phyloP scores from a whole-genome alignment of 164 flowering plant genomes.

The Magnolia changhungtana region DNA sequence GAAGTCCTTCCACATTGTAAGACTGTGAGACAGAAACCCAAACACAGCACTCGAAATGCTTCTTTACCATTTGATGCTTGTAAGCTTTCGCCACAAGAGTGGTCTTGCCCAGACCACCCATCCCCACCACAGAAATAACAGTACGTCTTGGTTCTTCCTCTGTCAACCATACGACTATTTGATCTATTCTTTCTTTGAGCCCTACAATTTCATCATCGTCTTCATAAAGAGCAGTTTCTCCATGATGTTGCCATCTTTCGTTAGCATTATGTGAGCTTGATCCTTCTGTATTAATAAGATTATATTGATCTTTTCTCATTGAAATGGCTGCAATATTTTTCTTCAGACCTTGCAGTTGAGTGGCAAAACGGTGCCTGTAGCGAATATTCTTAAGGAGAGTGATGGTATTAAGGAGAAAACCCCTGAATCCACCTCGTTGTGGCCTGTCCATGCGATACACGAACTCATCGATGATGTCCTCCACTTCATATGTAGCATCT shows the following conservation, averaged over 20 bases:
- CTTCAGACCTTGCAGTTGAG: not conserved
- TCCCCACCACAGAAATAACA: conserved; percentile 45
- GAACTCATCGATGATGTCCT: conserved; percentile 10
- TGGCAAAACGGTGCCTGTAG: not conserved
- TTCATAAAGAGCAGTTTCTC: conserved; percentile 10
- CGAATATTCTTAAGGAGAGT: not conserved
- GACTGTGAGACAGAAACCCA: conserved; percentile 35
- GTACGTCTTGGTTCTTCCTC: conserved; percentile 27
- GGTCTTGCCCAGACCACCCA: conserved; percentile 61
- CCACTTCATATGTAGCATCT: not conserved
- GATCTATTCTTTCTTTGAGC: conserved; percentile 23
- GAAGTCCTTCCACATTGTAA: not conserved
- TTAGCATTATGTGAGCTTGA: not conserved
- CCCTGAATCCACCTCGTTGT: not conserved
- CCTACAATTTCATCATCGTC: conserved; percentile 34
- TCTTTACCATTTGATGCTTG: conserved; percentile 13
- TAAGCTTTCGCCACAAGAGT: conserved; percentile 34
- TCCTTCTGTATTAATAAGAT: not conserved
- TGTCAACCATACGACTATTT: conserved; percentile 26
- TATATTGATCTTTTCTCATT: too few species aligned
- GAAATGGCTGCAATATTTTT: too few species aligned
- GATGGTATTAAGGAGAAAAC: not conserved
- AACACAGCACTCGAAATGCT: conserved; percentile 28
- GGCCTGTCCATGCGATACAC: not conserved
- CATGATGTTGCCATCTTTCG: not conserved